Conservation (phyloP, 108 stramenopile genomes). For the Seminavis robusta region DNA sequence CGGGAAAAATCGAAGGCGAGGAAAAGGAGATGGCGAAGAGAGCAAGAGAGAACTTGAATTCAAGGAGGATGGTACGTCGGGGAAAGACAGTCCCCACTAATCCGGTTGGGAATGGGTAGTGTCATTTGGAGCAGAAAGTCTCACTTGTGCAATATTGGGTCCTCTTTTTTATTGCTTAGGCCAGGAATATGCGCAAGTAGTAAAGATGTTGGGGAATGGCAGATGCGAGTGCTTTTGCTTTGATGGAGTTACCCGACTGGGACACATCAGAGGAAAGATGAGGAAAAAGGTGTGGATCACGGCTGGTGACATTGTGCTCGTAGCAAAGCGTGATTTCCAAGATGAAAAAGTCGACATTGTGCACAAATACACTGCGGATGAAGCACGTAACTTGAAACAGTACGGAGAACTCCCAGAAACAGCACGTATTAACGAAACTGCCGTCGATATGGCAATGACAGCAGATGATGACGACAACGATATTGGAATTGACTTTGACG, state of each 20-base stretch:
- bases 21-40: conserved; percentile 99
- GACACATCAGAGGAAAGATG: conserved; percentile 99
- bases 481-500: conserved; percentile 95
- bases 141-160: conserved; percentile 16
- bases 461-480: conserved; percentile 91
- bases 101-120: background rate
- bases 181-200: conserved; percentile 91
- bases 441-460: conserved; percentile 98
- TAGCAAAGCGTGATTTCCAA: conserved; percentile 98
- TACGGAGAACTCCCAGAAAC: conserved; percentile 99
- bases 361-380: conserved; percentile 98
- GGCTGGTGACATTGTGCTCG: conserved; percentile 97
- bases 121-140: background rate
- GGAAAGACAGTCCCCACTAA: background rate
- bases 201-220: conserved; percentile 98
- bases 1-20: conserved; percentile 98
- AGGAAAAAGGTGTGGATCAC: conserved; percentile 98
- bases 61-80: conserved; percentile 91
- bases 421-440: conserved; percentile 98
- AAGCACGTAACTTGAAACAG: conserved; percentile 98
- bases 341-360: conserved; percentile 99
- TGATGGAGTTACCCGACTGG: conserved; percentile 97
- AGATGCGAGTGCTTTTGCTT: conserved; percentile 98
- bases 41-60: conserved; percentile 98
- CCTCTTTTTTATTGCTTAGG: conserved; percentile 18